Evolutionary conservation across 345 rosid species (phyloP), one percentile per base, ranked within the genome.

Genomic region (Arabis hirsuta): DNA sequence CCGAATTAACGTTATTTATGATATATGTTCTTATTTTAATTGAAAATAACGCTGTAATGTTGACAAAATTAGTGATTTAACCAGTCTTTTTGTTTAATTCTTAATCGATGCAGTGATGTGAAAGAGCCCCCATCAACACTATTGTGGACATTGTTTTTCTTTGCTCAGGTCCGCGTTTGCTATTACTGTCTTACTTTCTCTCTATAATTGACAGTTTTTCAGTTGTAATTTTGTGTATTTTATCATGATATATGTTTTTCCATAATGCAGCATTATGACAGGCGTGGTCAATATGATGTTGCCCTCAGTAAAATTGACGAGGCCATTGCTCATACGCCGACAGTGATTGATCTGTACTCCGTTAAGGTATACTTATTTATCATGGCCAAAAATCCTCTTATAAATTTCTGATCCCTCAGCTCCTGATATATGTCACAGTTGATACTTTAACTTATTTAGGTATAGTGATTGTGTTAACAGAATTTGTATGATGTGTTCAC

Each of bases 51-150:
- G 12, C 20, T 59, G 52, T 46, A 65, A 45, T 55, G 31, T 44
- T 63, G 43, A 19, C 12, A 39, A 62, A 22, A 44, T 31, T 64
- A 3, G 27, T 55, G 56, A 32, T 24, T 46, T 55, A 7, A 22
- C 50, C 48, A 29, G 29, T 72, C 26, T 3, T 26, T 60, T 50
- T 72, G 51, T 65, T 34, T 3, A 19, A 24, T 60, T 46, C 45
- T 52, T 45, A 16, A 77, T 53, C 60, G 45, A 41, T 68, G 69
- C 97, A 96, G 99, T 84, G 83, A 66, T 70, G 97, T 84, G 63
- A 88, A 84, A 72, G 99, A 92, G 78, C 91, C 97, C 60, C 98
- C 98, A 41, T 89, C 99, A 7, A 90, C 99, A 12, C 90, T 92
- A 46, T 54, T 96, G 85, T 96, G 98, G 98, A 87, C 71, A 63